Evolutionary conservation across 2,329 filamentous ascomycete species (phyloP).

Genomic region (Aspergillus ochraceoroseus): DNA sequence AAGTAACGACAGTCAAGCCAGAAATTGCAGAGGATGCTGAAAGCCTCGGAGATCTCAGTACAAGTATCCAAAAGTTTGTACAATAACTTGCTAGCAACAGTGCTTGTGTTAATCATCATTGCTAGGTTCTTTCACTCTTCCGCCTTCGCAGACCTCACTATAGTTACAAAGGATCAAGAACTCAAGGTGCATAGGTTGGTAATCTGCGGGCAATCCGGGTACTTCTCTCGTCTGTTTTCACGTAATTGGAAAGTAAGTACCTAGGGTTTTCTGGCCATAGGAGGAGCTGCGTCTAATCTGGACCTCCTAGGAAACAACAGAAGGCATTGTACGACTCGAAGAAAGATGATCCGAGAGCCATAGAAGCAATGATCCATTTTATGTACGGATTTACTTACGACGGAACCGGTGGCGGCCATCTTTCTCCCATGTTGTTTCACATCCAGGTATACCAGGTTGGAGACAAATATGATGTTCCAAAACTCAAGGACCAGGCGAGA

Average conservation of each 20-base stretch:
- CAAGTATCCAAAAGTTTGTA: too few relatives aligned
- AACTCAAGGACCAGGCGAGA: not conserved
- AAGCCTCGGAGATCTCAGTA: too few relatives aligned
- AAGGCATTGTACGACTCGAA: not conserved
- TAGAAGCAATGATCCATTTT: conserved; percentile 3
- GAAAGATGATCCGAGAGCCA: not conserved
- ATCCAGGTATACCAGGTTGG: conserved; percentile 1
- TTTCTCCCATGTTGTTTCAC: conserved; percentile 6
- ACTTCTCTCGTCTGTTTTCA: conserved; percentile 5
- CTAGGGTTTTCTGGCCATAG: not conserved
- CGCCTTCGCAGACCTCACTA: conserved; percentile 7
- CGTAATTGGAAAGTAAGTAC: conserved; percentile 4
- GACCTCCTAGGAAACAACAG: conserved; percentile 1
- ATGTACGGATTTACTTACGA: conserved; percentile 4
- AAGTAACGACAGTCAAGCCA: too few relatives aligned
- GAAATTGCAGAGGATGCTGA: too few relatives aligned
- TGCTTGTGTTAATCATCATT: too few relatives aligned
- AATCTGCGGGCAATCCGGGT: conserved; percentile 4
- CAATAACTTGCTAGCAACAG: too few relatives aligned
- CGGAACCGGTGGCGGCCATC: not conserved
- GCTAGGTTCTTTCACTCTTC: too few relatives aligned
- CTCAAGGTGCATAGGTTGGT: conserved; percentile 1
- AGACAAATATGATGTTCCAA: conserved; percentile 7
- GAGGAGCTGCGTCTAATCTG: not conserved
- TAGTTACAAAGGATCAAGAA: not conserved